Evolutionary conservation across 2,329 filamentous ascomycete genomes (phyloP), one percentile per base, ranked within the genome.

Genomic region (Fusarium fracticaudum): DNA sequence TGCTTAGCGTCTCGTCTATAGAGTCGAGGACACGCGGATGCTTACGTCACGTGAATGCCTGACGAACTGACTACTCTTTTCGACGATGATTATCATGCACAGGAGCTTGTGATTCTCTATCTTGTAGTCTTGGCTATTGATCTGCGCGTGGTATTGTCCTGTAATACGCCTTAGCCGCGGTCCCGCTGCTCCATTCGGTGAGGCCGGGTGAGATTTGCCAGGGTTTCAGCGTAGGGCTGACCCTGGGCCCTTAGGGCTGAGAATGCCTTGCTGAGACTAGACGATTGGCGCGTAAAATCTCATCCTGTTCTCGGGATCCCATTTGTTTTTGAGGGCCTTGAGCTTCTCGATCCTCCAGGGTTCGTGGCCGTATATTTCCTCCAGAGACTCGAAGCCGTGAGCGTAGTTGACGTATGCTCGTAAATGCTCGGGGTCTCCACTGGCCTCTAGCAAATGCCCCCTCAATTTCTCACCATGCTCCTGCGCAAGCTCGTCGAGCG

Each of bases 321-420:
- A 88, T 71, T 83, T 82, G 43, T 78, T 71, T 81, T 89, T 89
- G 64, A 88, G 72, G 13, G 71, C 69, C 69, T 76, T 80, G 72
- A 89, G 78, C 63, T 81, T 84, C 58, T 84, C 77, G 72, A 85
- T 76, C 18, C 87, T 82, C 85, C 86, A 72, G 7, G 59, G 15
- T 3, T 74, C 73, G 17, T 70, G 35, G 4, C 67, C 73, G 2
- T 76, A 76, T 5, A 73, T 62, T 12, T 51, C 43, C 13, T 66
- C 64, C 9, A 71, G 29, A 0, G 59, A 45, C 40, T 75, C 73
- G 20, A 55, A 29, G 2, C 73, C 73, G 41, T 73, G 73, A 5
- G 73, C 70, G 31, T 75, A 75, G 24, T 75, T 75, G 5, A 75
- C 73, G 26, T 75, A 75, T 15, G 70, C 67, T 8, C 43, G 54